Conservation (phyloP, 495 filamentous ascomycete species). For the Penicillium cataractarum region DNA sequence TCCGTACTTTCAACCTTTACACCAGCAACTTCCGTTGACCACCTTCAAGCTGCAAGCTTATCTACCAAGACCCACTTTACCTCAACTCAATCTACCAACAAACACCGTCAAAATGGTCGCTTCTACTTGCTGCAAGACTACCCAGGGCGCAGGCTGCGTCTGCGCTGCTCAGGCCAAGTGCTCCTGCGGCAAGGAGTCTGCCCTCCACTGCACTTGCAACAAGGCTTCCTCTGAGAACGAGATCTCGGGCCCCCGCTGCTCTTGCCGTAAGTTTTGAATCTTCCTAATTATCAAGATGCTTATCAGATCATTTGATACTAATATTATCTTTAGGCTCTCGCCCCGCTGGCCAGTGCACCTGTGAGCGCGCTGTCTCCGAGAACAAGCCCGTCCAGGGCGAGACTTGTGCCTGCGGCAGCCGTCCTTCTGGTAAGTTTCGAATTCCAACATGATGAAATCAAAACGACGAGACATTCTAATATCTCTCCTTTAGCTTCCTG, state of each 20-base stretch:
- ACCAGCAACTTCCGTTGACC: neutral
- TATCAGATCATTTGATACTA: slow-evolving; percentile 11
- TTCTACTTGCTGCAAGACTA: slow-evolving; percentile 66
- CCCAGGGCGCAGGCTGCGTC: slow-evolving; percentile 55
- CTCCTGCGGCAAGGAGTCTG: slow-evolving; percentile 86
- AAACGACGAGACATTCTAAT: neutral
- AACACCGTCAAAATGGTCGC: slow-evolving; percentile 47
- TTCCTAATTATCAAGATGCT: neutral
- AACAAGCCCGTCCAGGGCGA: slow-evolving; percentile 62
- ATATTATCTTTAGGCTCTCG: slow-evolving; percentile 55
- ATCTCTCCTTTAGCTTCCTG: slow-evolving; percentile 64
- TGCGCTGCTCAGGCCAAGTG: slow-evolving; percentile 71
- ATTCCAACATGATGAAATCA: neutral
- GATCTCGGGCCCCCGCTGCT: slow-evolving; percentile 74
- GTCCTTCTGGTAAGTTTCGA: slow-evolving; percentile 62
- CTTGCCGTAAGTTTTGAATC: slow-evolving; percentile 70
- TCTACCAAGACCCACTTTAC: slow-evolving; percentile 6
- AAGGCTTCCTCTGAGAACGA: slow-evolving; percentile 77
- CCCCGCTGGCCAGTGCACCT: slow-evolving; percentile 80
- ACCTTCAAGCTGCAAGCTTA: slow-evolving; percentile 6
- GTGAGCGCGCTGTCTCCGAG: slow-evolving; percentile 72
- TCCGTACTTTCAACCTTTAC: neutral
- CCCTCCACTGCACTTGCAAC: slow-evolving; percentile 84
- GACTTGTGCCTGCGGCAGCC: slow-evolving; percentile 76
- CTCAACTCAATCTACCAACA: slow-evolving; percentile 1